These are phyloP conservation scores for Phytopythium chamaehyphon DNA, from an alignment of 352 stramenopile genomes.

Conservation along the genomic window DNA sequence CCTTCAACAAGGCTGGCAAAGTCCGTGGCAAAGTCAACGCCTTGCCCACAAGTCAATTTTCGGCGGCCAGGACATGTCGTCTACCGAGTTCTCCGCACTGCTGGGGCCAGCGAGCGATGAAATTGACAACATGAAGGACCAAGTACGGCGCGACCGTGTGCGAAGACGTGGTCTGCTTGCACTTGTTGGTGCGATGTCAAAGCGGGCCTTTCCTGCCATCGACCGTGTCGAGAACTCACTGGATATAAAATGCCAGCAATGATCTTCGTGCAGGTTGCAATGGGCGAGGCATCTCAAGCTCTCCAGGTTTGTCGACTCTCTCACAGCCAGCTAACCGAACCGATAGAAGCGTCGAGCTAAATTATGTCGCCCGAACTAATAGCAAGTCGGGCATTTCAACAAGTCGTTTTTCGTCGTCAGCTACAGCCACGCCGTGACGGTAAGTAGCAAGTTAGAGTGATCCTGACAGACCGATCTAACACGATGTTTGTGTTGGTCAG, in stretches of 20 bases:
- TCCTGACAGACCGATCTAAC: neutral
- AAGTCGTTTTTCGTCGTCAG: constrained; percentile 56
- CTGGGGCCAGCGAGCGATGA: too few species aligned
- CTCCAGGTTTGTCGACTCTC: neutral
- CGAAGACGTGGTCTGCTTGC: neutral
- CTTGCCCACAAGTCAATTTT: too few species aligned
- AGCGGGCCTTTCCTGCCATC: neutral
- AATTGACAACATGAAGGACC: too few species aligned
- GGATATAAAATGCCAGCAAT: too few species aligned
- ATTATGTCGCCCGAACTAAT: too few species aligned
- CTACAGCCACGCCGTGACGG: constrained; percentile 44
- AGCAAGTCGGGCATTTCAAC: constrained; percentile 21
- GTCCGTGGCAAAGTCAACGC: too few species aligned
- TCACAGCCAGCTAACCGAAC: neutral
- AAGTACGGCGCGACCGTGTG: neutral
- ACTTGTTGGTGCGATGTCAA: neutral
- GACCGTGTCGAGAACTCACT: neutral
- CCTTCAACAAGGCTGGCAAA: too few species aligned
- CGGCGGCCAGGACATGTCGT: too few species aligned
- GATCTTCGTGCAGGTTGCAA: neutral
- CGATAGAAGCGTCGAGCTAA: neutral
- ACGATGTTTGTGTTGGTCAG: constrained; percentile 7
- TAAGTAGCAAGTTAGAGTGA: constrained; percentile 9
- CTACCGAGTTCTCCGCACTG: too few species aligned
- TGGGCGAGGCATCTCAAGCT: neutral